Base-by-base conservation (phyloP, 148 eudicot genomes). In the Dysphania ambrosioides region DNA sequence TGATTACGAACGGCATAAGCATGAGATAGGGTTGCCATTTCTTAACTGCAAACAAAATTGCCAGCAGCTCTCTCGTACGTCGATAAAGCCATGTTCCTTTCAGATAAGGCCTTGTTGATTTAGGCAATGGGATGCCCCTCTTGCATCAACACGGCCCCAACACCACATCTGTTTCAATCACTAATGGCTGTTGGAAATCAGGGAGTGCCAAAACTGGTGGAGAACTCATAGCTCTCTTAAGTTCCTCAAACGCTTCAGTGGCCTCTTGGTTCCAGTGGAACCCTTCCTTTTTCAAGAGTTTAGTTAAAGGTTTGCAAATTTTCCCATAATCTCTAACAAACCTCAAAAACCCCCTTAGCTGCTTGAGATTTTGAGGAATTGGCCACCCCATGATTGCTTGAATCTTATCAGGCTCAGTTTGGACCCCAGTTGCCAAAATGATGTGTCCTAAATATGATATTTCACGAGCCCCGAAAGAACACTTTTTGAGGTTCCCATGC, bases 181-280 rank as follows among this genome's bases (percentile, higher is more conserved):
- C 2, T 1, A 62, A 62, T 0, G 32, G 24, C 0, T 62, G 16
- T 0, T 16, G 0, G 10, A 61, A 61, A 2, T 61, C 5, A 24
- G 36, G 24, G 2, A 62, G 7, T 1, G 38, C 36, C 9, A 62
- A 0, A 0, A 62, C 23, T 4, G 40, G 66, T 0, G 40, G 9
- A 0, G 66, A 4, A 5, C 26, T n/a, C 16, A 66, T n/a, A 0
- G 2, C 0, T 0, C 2, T 0, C 0, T 66, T 23, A 0, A 66
- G 30, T 0, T 8, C 0, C 0, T 10, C 30, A 40, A 66, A 40
- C 0, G 51, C 70, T 1, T n/a, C 13, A 1, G 34, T 5, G 0
- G 67, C 67, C 0, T 27, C n/a, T 5, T 63, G n/a, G 16, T 2
- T 11, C 67, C 38, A 63, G 0, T 0, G 0, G 3, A 63, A 63